Percentiles rank a stretch among this genome's conserved stretches.
These are phyloP conservation scores for Penicillium paradoxum DNA, from an alignment of 495 filamentous ascomycete species.

Conservation along the genomic window DNA sequence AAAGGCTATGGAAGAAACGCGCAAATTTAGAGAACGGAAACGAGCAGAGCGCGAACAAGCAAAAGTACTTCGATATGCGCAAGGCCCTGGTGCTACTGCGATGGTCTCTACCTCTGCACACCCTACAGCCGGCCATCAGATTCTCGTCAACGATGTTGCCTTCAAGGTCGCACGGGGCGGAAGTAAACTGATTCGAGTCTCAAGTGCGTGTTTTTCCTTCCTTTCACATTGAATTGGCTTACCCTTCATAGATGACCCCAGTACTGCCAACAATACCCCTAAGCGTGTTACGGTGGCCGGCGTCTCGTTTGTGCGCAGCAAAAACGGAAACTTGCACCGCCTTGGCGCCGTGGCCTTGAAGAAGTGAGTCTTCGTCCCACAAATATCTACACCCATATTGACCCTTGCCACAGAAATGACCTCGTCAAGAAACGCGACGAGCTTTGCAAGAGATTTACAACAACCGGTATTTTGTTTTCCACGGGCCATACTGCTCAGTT, in stretches of 20 bases:
- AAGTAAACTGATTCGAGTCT: conserved; percentile 74
- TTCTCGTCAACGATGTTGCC: conserved; percentile 68
- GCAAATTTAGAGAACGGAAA: conserved; percentile 53
- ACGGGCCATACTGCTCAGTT: conserved; percentile 15
- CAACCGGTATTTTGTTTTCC: conserved; percentile 67
- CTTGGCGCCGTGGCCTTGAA: conserved; percentile 42
- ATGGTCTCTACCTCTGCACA: conserved; percentile 29
- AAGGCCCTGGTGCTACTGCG: conserved; percentile 36
- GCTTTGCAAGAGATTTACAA: conserved; percentile 84
- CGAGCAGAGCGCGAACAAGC: conserved; percentile 61
- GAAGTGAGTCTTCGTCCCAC: conserved; percentile 25
- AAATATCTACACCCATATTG: conserved; percentile 11
- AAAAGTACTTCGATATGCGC: conserved; percentile 44
- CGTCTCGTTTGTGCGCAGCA: conserved; percentile 83
- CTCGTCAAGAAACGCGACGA: conserved; percentile 64
- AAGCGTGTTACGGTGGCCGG: conserved; percentile 74
- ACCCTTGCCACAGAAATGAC: conserved; percentile 29
- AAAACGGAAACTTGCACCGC: conserved; percentile 85
- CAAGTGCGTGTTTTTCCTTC: conserved; percentile 51
- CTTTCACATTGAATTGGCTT: conserved; percentile 33
- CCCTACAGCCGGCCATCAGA: conserved; percentile 51
- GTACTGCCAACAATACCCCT: conserved; percentile 65
- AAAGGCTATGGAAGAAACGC: conserved; percentile 69
- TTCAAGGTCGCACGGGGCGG: conserved; percentile 74
- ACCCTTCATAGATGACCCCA: conserved; percentile 53